Evolutionary conservation across 768 basidiomycete species (phyloP), one percentile per base, ranked within the genome.

Genomic region (Butyriboletus loyo): DNA sequence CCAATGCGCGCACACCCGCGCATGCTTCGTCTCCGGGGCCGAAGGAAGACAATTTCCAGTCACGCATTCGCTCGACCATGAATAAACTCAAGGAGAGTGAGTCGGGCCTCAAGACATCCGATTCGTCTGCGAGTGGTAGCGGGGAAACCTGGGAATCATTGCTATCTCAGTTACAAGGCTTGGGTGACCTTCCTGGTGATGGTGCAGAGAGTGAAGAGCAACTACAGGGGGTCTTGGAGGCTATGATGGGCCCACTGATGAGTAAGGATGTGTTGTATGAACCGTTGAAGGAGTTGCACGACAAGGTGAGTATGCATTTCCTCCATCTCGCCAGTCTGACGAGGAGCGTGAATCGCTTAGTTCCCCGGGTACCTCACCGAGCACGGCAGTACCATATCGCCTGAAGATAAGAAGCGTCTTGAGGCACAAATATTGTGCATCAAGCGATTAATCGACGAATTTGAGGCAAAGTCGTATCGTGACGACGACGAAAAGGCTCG

Each of bases 291-390:
- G 92, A 96, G 64, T 70, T 96, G 45, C 15, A 66, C 42, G 62
- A 69, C 8, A 69, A 67, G 58, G 64, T 44, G 43, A 44, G 65
- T 24, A 5, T 38, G 10, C 21, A 5, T 5, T 1, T n/a, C 4
- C 19, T 27, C 4, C 13, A 3, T 49, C 41, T 42, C 21, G 7
- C 24, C 7, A 3, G 15, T 39, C 22, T 52, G 32, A 54, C 30
- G 39, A 21, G 71, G 17, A 38, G 6, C 36, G 77, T 24, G 17
- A 6, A 7, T 43, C 28, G 22, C 28, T 24, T 48, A 92, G 90
- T 92, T 91, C 75, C 92, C 92, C 1, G 70, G 63, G 11, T 96
- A 92, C 71, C 79, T 95, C 43, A 65, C 69, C 6, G 75, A 82
- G 19, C 77, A 89, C 39, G 77, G 74, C 1, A 50, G 70, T 11